phyloP scores from a whole-genome alignment of 1,284 basidiomycete genomes.

The Coniferiporia sulphurascens region DNA sequence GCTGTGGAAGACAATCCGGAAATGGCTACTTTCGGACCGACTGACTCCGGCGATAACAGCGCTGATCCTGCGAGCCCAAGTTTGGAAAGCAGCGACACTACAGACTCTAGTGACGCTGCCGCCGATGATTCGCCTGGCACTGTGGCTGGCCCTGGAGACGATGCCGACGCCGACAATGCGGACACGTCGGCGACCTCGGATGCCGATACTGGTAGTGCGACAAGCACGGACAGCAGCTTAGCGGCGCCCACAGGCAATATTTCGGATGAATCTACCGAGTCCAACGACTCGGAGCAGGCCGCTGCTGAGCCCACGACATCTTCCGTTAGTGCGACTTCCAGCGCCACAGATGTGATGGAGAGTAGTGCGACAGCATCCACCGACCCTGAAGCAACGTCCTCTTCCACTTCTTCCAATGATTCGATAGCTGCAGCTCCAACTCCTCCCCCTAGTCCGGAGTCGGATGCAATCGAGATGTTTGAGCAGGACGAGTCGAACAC shows the following conservation, averaged over 20 bases:
- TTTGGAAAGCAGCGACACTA: neutral
- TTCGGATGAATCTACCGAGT: conserved; percentile 18
- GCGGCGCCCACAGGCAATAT: conserved; percentile 17
- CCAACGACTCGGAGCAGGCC: conserved; percentile 3
- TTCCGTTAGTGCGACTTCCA: conserved; percentile 16
- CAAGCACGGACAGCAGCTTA: conserved; percentile 16
- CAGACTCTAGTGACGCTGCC: neutral
- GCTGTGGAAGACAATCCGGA: conserved; percentile 19
- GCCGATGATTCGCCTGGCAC: neutral
- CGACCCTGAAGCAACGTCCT: conserved; percentile 9
- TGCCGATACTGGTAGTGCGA: conserved; percentile 22
- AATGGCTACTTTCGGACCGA: conserved; percentile 15
- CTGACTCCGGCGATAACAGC: neutral
- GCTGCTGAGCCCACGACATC: conserved; percentile 14
- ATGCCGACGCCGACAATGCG: neutral
- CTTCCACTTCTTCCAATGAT: neutral
- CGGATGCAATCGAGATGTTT: conserved; percentile 17
- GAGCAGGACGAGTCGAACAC: conserved; percentile 2
- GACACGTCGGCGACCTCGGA: neutral
- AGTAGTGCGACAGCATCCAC: conserved; percentile 21
- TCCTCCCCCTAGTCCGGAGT: conserved; percentile 5
- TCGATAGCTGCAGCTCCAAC: neutral
- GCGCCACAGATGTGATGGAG: conserved; percentile 16
- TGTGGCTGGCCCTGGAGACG: neutral
- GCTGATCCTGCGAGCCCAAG: neutral